These are phyloP conservation scores for Cairneyella variabilis DNA, from an alignment of 495 filamentous ascomycete species.

Conservation along the genomic window DNA sequence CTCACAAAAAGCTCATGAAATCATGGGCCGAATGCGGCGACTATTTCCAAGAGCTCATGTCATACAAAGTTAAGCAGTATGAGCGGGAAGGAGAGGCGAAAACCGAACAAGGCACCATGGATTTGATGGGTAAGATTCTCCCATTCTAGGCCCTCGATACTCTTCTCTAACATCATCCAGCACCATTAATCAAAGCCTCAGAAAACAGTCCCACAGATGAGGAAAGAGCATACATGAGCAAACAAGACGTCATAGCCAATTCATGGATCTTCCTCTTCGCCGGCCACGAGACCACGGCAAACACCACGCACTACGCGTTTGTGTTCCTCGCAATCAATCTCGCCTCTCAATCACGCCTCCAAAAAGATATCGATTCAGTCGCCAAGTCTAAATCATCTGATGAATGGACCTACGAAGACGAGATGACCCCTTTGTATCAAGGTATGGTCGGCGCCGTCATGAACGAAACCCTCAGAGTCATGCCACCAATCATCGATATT, in stretches of 20 bases:
- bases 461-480: conserved; percentile 62
- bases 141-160: background rate
- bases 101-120: conserved; percentile 15
- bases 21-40: conserved; percentile 8
- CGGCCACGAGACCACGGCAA: conserved; percentile 71
- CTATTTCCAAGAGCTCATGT: conserved; percentile 20
- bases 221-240: conserved; percentile 8
- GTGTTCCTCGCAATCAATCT: conserved; percentile 55
- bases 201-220: conserved; percentile 6
- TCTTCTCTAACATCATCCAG: conserved; percentile 4
- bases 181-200: conserved; percentile 16
- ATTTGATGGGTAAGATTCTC: conserved; percentile 14
- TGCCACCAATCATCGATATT: conserved; percentile 57
- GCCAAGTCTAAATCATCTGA: conserved; percentile 44
- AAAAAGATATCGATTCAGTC: conserved; percentile 56
- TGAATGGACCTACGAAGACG: conserved; percentile 58
- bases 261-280: conserved; percentile 69
- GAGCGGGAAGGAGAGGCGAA: conserved; percentile 7
- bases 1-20: conserved; percentile 9
- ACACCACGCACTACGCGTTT: conserved; percentile 56
- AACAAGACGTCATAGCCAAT: conserved; percentile 61
- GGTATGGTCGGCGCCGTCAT: conserved; percentile 62
- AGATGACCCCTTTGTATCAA: conserved; percentile 38
- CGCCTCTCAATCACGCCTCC: conserved; percentile 51
- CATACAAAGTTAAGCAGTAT: conserved; percentile 11